Evolutionary conservation across 129 eudicot genomes (phyloP).

Genomic region (Flaveria ramosissima): DNA sequence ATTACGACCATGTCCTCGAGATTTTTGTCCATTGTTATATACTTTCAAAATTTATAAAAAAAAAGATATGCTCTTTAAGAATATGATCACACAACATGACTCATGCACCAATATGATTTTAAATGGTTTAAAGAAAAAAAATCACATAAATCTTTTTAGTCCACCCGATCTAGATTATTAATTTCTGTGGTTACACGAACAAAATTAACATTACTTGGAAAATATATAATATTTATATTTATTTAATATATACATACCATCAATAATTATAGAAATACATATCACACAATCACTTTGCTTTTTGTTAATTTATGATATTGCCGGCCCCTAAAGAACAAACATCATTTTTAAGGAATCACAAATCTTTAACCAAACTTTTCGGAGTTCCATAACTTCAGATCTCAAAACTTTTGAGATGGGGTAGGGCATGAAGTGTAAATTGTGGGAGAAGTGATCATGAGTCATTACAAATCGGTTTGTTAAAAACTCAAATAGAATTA

Average conservation of each 20-base stretch:
- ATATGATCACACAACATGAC: neutral
- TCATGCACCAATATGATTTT: neutral
- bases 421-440: no score
- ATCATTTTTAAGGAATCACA: neutral
- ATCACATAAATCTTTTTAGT: no score
- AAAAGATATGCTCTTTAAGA: neutral
- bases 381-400: neutral
- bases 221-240: neutral
- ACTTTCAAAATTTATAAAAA: neutral
- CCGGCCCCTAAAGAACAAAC: slow-evolving; percentile 1
- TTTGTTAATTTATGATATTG: slow-evolving; percentile 4
- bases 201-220: neutral
- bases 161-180: neutral
- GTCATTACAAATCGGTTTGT: no score
- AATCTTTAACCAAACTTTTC: neutral
- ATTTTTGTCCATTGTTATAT: neutral
- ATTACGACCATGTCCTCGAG: neutral
- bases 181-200: neutral
- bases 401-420: neutral
- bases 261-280: neutral
- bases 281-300: neutral
- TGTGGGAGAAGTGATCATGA: no score
- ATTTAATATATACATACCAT: neutral
- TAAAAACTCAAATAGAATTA: no score
- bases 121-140: neutral